Percentiles rank a stretch among this genome's conserved stretches.
Conservation (phyloP, 352 stramenopile genomes). For the Phytophthora pluvialis region DNA sequence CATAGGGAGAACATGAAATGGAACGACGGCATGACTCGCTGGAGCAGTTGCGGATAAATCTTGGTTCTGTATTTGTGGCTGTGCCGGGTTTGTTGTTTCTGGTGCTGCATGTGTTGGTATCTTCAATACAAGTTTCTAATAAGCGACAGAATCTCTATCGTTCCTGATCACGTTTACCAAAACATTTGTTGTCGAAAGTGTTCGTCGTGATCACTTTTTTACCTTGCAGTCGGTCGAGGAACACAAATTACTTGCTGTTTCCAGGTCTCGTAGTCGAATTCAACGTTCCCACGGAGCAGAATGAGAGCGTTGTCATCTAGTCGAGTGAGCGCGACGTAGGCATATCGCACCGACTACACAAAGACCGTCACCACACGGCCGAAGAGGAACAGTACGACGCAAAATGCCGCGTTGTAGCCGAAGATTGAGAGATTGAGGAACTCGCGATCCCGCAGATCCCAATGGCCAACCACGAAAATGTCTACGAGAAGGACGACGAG, state of each 20-base stretch:
- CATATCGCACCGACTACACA: conserved; percentile 20
- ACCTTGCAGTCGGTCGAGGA: too few relatives aligned
- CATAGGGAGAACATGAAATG: too few relatives aligned
- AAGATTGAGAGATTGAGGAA: conserved; percentile 6
- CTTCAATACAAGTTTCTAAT: too few relatives aligned
- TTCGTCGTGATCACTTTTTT: too few relatives aligned
- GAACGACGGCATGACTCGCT: too few relatives aligned
- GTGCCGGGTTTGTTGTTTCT: too few relatives aligned
- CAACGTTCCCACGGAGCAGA: conserved; percentile 21
- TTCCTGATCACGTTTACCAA: too few relatives aligned
- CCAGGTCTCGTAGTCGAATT: conserved; percentile 31
- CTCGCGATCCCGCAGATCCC: conserved; percentile 15
- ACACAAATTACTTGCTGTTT: conserved; percentile 5
- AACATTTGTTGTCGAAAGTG: too few relatives aligned
- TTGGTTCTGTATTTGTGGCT: too few relatives aligned
- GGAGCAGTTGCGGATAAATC: too few relatives aligned
- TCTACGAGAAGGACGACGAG: conserved; percentile 13
- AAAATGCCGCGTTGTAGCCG: neutral
- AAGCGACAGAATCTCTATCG: too few relatives aligned
- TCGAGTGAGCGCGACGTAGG: conserved; percentile 14
- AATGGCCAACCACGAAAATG: conserved; percentile 3
- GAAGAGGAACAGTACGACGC: conserved; percentile 10
- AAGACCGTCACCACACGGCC: conserved; percentile 20
- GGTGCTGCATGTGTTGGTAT: too few relatives aligned
- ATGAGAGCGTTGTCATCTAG: conserved; percentile 21